phyloP scores from a whole-genome alignment of 169 alveolate species.

The Plasmodium vivax region DNA sequence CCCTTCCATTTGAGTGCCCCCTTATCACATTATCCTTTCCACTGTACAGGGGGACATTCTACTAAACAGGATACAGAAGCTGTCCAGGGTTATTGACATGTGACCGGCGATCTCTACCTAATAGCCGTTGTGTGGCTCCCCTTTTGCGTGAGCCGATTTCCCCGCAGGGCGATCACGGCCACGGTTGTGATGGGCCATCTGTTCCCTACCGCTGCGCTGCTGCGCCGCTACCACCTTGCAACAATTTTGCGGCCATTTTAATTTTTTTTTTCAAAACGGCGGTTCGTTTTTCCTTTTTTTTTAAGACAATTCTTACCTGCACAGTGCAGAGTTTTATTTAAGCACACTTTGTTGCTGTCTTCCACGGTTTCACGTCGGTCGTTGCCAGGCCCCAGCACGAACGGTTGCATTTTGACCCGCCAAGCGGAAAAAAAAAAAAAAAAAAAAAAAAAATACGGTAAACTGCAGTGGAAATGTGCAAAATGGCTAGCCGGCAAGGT shows the following conservation, averaged over 20 bases:
- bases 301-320: not conserved
- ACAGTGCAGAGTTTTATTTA: not conserved
- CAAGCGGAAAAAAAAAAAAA: not conserved
- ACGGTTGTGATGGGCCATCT: not conserved
- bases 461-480: not conserved
- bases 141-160: not conserved
- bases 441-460: not conserved
- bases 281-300: not conserved
- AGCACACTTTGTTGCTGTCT: not conserved
- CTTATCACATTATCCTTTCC: not conserved
- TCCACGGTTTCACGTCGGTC: not conserved
- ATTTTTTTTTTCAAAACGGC: not conserved
- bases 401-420: not conserved
- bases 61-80: conserved; percentile 93
- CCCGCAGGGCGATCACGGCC: not conserved
- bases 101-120: conserved; percentile 53
- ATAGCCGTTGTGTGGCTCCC: not conserved
- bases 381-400: not conserved
- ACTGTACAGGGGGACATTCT: conserved; percentile 89
- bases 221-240: not conserved
- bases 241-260: not conserved
- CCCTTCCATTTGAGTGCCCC: not conserved
- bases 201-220: not conserved
- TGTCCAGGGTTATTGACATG: conserved; percentile 94
- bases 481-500: not conserved